Evolutionary conservation across 257 asterid species (phyloP), one percentile per base, ranked within the genome.

Genomic region (Anisodus acutangulus): DNA sequence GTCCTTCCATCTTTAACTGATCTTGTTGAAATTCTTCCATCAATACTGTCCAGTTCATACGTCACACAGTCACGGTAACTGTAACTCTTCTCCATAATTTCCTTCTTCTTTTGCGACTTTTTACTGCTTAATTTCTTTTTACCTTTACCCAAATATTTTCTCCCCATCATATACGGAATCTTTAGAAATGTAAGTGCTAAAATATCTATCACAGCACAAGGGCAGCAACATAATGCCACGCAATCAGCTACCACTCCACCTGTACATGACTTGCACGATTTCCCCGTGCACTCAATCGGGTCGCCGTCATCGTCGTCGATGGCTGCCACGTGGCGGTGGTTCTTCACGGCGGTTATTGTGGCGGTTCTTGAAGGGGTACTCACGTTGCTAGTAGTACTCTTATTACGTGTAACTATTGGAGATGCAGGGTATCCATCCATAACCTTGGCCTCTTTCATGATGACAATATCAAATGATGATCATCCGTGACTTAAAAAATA

Each of bases 181-280:
- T 91, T 94, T 54, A 96, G 54, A 16, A 96, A 88, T 2, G 98
- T 91, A 35, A 96, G 91, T 22, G 92, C 90, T 67, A 96, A 35
- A 16, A 94, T 86, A 88, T 88, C 91, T 49, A 94, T 94, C 59
- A 96, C 94, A 12, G 98, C 95, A 90, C 97, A 94, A 0, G 99
- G 99, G 79, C 99, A 96, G 86, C 97, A 96, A 84, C 99, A 93
- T 35, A 96, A 91, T 22, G 98, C 99, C 62, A 96, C 95, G 85
- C 99, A 96, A 90, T 95, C 99, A 49, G 98, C 98, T 85, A 96
- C 91, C 83, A 88, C 90, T 41, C 94, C 97, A 78, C 93, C 98
- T 49, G 98, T 90, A 90, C 98, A 96, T 82, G 98, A 91, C 83
- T 89, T 89, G 86, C 99, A 96, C 47, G 94, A 90, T 71, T 90